A percentile compares a stretch with the other conserved stretches of the same genome.
Conservation (phyloP, 1,284 basidiomycete genomes). For the Vanrija sp. region DNA sequence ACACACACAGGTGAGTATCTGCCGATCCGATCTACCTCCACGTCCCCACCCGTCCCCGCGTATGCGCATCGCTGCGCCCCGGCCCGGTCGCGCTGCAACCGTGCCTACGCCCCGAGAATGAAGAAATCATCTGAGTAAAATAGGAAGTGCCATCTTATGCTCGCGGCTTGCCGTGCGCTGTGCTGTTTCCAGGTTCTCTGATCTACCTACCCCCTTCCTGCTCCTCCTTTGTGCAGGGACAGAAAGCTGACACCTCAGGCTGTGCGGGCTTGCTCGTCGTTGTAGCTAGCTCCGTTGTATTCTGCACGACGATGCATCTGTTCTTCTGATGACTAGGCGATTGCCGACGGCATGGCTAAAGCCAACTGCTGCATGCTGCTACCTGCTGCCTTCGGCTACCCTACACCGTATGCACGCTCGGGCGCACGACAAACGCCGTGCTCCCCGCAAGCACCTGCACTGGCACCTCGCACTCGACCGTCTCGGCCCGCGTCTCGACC, state of each 20-base stretch:
- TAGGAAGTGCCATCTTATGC: conserved; percentile 33
- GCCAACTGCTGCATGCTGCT: no score
- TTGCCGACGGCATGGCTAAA: no score
- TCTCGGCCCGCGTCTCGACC: conserved; percentile 63
- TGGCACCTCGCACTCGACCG: conserved; percentile 87
- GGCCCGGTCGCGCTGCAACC: no score
- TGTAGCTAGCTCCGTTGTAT: no score
- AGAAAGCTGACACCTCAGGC: no score
- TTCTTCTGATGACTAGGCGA: no score
- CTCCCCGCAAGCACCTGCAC: conserved; percentile 81
- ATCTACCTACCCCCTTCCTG: conserved; percentile 3
- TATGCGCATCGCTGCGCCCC: no score
- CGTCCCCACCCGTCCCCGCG: no score
- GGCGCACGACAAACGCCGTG: conserved; percentile 63
- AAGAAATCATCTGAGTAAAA: conserved; percentile 31
- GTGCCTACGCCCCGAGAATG: conserved; percentile 1
- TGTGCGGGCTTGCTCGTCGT: no score
- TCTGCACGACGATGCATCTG: no score
- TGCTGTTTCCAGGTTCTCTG: conserved; percentile 37
- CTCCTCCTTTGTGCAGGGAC: neutral
- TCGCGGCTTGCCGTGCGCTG: conserved; percentile 7
- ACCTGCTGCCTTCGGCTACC: neutral
- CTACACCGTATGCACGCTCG: conserved; percentile 26
- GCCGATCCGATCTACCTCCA: no score
- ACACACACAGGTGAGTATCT: no score